A percentile compares a stretch with the other conserved stretches of the same genome.
Evolutionary conservation across 495 filamentous ascomycete genomes (phyloP).

Genomic region (Corynascus novoguineensis): DNA sequence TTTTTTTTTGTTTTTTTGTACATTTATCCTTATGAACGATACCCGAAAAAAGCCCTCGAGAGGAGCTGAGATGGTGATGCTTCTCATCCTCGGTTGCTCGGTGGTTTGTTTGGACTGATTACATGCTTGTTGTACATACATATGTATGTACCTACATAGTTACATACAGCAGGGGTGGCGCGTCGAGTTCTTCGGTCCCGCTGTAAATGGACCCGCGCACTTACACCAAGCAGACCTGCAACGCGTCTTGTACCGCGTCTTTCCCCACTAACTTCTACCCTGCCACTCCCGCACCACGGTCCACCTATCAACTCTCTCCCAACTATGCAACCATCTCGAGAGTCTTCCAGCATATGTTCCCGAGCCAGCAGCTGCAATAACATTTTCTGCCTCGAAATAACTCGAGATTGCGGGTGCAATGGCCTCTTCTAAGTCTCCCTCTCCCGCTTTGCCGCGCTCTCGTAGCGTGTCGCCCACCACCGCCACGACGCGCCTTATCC

Average conservation of each 20-base stretch:
- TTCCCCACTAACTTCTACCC: slow-evolving; percentile 19
- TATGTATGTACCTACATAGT: neutral
- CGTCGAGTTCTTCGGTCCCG: too few relatives aligned
- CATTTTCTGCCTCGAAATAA: slow-evolving; percentile 12
- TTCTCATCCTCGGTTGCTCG: neutral
- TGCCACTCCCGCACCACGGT: slow-evolving; percentile 1
- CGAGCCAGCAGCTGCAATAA: neutral
- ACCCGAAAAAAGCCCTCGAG: slow-evolving; percentile 28
- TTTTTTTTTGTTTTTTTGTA: slow-evolving; percentile 23
- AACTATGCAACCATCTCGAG: neutral
- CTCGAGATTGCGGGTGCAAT: slow-evolving; percentile 31
- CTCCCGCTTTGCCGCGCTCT: slow-evolving; percentile 24
- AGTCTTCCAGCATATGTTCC: neutral
- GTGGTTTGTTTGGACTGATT: too few relatives aligned
- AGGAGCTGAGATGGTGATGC: neutral
- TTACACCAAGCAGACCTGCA: too few relatives aligned
- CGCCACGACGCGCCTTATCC: slow-evolving; percentile 9
- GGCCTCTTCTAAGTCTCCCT: slow-evolving; percentile 39
- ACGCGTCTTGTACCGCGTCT: slow-evolving; percentile 20
- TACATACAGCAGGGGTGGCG: slow-evolving; percentile 10
- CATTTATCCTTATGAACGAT: slow-evolving; percentile 30
- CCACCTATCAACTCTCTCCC: slow-evolving; percentile 8
- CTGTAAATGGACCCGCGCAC: slow-evolving; percentile 6
- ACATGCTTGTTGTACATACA: too few relatives aligned
- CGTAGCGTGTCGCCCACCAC: slow-evolving; percentile 20